These are phyloP conservation scores for Hericium erinaceus DNA, from an alignment of 768 basidiomycete genomes.

Conservation along the genomic window DNA sequence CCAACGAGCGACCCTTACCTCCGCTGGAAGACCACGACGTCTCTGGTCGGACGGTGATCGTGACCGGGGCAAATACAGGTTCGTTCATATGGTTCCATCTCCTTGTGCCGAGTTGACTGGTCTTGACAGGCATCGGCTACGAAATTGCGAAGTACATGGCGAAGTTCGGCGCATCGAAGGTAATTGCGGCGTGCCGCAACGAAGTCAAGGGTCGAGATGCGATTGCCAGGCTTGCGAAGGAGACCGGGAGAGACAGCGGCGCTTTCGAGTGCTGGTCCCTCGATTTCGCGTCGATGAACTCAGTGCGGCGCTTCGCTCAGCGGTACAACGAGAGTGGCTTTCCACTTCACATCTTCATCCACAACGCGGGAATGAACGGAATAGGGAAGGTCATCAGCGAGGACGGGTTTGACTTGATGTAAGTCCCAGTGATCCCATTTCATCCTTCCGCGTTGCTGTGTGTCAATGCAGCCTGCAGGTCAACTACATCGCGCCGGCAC, in stretches of 20 bases:
- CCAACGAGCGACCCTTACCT: not conserved
- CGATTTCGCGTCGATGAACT: not conserved
- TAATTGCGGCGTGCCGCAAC: not conserved
- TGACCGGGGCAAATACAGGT: not conserved
- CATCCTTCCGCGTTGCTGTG: not conserved
- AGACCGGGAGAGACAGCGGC: not conserved
- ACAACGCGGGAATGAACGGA: not conserved
- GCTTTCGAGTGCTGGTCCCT: not conserved
- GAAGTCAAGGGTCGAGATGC: not conserved
- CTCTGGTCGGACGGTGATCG: not conserved
- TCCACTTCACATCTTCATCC: not conserved
- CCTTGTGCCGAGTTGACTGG: not conserved
- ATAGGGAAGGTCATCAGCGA: not conserved
- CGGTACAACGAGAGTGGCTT: not conserved
- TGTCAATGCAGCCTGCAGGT: not conserved
- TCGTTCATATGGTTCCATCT: not conserved
- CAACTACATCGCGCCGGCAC: not conserved
- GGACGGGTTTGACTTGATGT: not conserved
- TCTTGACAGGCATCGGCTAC: not conserved
- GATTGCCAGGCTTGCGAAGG: not conserved
- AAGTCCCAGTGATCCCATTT: not conserved
- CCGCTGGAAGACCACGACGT: not conserved
- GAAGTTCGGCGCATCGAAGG: not conserved
- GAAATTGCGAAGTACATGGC: not conserved
- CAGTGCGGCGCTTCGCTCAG: not conserved